phyloP scores from a whole-genome alignment of 768 basidiomycete genomes.

The Kwoniella newhampshirensis region DNA sequence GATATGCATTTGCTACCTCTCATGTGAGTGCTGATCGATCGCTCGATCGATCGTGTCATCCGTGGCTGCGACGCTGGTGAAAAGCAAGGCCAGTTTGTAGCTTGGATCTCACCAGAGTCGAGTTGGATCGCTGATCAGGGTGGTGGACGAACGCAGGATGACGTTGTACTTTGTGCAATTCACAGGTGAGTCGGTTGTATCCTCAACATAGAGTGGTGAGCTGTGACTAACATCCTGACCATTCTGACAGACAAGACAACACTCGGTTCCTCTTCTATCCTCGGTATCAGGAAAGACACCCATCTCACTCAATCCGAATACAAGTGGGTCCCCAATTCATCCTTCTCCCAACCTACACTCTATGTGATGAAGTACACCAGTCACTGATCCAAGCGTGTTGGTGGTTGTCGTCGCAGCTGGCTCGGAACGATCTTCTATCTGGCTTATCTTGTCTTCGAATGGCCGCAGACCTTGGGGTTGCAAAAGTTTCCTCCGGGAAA shows the following conservation, averaged over 20 bases:
- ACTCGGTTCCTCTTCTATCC: constrained; percentile 30
- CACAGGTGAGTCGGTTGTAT: constrained; percentile 8
- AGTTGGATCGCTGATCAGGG: no score
- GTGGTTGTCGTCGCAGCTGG: constrained; percentile 21
- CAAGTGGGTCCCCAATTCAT: constrained; percentile 9
- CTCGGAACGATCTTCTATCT: constrained; percentile 37
- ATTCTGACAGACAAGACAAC: constrained; percentile 48
- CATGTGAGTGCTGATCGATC: constrained; percentile 12
- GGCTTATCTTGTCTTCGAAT: constrained; percentile 38
- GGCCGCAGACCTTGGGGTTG: constrained; percentile 38
- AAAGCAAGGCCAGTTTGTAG: no score
- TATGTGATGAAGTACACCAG: background rate
- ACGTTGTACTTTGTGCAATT: constrained; percentile 35
- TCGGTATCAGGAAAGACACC: constrained; percentile 38
- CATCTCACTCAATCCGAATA: constrained; percentile 17
- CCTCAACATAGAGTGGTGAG: no score
- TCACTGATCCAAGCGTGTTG: no score
- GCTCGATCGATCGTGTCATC: no score
- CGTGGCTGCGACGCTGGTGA: no score
- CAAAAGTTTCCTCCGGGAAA: constrained; percentile 38
- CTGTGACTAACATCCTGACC: no score
- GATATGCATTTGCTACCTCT: constrained; percentile 31
- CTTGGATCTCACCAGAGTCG: no score
- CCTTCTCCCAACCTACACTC: no score
- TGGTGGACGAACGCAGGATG: constrained; percentile 25